phyloP scores from a whole-genome alignment of 2,329 filamentous ascomycete species.

The Lachnellula occidentalis region DNA sequence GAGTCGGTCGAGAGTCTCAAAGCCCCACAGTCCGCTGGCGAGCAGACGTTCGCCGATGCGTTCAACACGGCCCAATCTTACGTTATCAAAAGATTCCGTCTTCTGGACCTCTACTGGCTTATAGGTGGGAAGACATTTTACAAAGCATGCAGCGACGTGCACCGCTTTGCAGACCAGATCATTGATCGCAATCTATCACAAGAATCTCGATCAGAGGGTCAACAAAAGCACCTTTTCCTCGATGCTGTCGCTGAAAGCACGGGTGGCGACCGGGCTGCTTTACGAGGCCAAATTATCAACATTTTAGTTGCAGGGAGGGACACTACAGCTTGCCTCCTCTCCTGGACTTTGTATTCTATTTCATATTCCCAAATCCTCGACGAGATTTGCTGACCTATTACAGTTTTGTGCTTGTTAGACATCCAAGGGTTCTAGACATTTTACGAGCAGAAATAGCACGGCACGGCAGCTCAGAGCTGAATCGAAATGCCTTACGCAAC shows the following conservation, averaged over 20 bases:
- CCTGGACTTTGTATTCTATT: constrained; percentile 31
- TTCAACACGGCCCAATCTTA: constrained; percentile 30
- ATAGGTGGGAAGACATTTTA: constrained; percentile 16
- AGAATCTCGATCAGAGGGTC: constrained; percentile 2
- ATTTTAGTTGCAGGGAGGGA: constrained; percentile 38
- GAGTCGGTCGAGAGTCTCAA: constrained; percentile 8
- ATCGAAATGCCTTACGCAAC: constrained; percentile 38
- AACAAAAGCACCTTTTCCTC: constrained; percentile 38
- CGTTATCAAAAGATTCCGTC: constrained; percentile 18
- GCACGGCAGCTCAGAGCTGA: constrained; percentile 18
- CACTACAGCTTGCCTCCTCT: constrained; percentile 37
- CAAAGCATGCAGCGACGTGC: constrained; percentile 17
- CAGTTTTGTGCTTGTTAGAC: constrained; percentile 28
- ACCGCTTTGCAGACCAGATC: constrained; percentile 17
- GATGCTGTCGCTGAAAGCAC: constrained; percentile 42
- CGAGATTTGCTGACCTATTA: background rate
- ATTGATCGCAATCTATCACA: constrained; percentile 39
- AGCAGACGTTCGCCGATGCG: constrained; percentile 16
- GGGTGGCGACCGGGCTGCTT: constrained; percentile 33
- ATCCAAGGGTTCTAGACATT: constrained; percentile 27
- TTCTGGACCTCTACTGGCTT: constrained; percentile 13
- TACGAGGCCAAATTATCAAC: constrained; percentile 31
- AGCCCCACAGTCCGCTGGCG: constrained; percentile 16
- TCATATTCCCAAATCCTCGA: background rate
- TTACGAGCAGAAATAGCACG: constrained; percentile 19